Conservation (phyloP, 1,139 yeast genomes). For the Hansenula sp. region DNA sequence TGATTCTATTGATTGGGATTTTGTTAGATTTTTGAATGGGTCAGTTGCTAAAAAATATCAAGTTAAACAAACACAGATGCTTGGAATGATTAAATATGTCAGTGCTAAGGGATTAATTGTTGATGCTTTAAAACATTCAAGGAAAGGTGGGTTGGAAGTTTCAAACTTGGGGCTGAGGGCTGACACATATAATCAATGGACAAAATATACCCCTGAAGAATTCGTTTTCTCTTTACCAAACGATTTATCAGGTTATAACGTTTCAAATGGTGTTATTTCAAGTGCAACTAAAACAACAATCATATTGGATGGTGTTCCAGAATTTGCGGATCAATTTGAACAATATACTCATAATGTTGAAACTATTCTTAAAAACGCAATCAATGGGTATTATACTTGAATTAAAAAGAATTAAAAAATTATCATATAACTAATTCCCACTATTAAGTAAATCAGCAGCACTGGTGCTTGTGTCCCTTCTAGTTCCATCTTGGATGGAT, state of each 20-base stretch:
- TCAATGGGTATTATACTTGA: background rate
- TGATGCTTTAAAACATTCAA: background rate
- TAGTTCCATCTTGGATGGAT: too few species aligned
- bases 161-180: background rate
- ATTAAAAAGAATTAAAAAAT: too few species aligned
- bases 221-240: slow-evolving; percentile 1
- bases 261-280: slow-evolving; percentile 1
- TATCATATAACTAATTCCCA: too few species aligned
- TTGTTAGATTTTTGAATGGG: slow-evolving; percentile 1
- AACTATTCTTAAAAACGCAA: background rate
- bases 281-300: background rate
- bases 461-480: too few species aligned
- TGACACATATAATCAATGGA: background rate
- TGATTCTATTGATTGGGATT: slow-evolving; percentile 1
- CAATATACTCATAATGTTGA: background rate
- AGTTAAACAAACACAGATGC: background rate
- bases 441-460: too few species aligned
- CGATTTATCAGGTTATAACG: slow-evolving; percentile 1
- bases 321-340: background rate
- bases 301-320: slow-evolving; percentile 2
- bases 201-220: background rate
- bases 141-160: slow-evolving; percentile 1
- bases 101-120: slow-evolving; percentile 1
- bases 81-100: slow-evolving; percentile 1
- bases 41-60: background rate